Evolutionary conservation across 2,329 filamentous ascomycete genomes (phyloP), one percentile per base, ranked within the genome.

Genomic region (Camillea tinctor): DNA sequence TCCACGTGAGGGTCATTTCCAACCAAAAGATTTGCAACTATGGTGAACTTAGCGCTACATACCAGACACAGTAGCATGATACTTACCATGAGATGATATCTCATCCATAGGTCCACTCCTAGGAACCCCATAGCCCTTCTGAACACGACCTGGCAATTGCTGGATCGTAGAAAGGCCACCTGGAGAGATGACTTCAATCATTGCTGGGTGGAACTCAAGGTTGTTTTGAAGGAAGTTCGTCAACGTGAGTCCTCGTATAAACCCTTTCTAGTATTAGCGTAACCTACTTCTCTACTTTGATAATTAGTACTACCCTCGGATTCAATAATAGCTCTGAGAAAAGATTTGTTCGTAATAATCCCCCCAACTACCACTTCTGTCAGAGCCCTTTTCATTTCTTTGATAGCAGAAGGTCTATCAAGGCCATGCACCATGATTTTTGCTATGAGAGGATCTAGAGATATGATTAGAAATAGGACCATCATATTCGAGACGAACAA

Each of bases 51-150:
- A 30, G 26, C 26, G 13, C 26, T 30, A 11, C 26, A 30, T 7
- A 30, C 13, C 13, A 9, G 26, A 30, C 13, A 11, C 26, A 30
- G 61, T 30, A 63, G 53, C 11, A 15, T 11, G 8, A 19, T 15
- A 26, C 3, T 19, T 2, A 26, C 6, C 3, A 11, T 3, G 24
- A 15, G 60, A 58, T 0, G 75, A 75, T 11, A 72, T 69, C 17
- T 73, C 67, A 48, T 80, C 78, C 70, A 80, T 78, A 0, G 78
- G 78, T 0, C 78, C 78, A 0, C 73, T 72, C 1, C 72, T 73
- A 0, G 78, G 77, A 8, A 80, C 73, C 0, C 79, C 77, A 24
- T 74, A 73, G 0, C 74, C 74, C 13, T 67, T 69, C 20, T 57
- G 50, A 0, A 57, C 60, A 1, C 79, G 70, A 0, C 77, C 76